Conservation (phyloP, 106 monocot genomes). For the Allium cepa region DNA sequence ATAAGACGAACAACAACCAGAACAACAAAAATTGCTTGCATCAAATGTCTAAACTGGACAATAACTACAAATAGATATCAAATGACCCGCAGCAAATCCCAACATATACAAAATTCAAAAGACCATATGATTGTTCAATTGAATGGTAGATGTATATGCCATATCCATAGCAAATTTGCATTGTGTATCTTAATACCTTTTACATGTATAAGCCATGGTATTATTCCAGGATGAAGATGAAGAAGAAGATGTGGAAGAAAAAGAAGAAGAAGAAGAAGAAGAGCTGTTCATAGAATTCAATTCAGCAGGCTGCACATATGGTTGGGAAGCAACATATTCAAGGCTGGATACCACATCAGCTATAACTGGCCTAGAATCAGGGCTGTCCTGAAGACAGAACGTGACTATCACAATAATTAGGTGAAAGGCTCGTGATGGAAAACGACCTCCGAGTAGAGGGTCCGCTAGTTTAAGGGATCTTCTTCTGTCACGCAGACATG, state of each 20-base stretch:
- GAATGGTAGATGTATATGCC: too few species aligned
- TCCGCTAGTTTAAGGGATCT: slow-evolving; percentile 35
- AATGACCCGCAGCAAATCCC: too few species aligned
- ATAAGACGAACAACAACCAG: too few species aligned
- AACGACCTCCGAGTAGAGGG: slow-evolving; percentile 35
- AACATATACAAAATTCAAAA: too few species aligned
- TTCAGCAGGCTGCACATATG: slow-evolving; percentile 15
- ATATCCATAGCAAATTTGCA: too few species aligned
- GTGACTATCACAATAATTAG: slow-evolving; percentile 38
- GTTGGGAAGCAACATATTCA: slow-evolving; percentile 39
- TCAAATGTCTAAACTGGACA: too few species aligned
- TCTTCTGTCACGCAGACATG: slow-evolving; percentile 37
- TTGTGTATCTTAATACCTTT: too few species aligned
- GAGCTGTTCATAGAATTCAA: neutral
- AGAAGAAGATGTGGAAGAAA: neutral
- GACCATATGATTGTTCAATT: too few species aligned
- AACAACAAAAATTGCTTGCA: too few species aligned
- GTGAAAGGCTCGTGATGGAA: slow-evolving; percentile 36
- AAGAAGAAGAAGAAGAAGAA: slow-evolving; percentile 3
- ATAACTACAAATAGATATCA: too few species aligned
- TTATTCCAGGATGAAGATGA: too few species aligned
- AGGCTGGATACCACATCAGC: slow-evolving; percentile 46
- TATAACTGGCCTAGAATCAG: slow-evolving; percentile 50
- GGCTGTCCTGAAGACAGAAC: slow-evolving; percentile 62
- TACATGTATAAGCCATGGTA: too few species aligned